phyloP scores from a whole-genome alignment of 805 yeast species.

The Yarrowia sp. region DNA sequence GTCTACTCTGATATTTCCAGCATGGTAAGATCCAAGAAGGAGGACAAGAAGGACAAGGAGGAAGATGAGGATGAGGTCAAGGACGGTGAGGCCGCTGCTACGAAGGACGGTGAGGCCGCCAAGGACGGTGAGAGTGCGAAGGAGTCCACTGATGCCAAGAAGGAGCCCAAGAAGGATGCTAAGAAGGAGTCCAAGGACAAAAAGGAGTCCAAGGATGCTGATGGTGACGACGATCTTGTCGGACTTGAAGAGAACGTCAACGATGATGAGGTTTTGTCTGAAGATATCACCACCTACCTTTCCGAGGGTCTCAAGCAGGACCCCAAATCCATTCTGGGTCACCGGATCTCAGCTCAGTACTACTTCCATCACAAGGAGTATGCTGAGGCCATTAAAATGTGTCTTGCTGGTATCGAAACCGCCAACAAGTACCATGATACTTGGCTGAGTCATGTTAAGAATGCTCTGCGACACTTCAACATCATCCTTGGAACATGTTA shows the following conservation, averaged over 20 bases:
- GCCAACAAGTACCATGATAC: conserved; percentile 52
- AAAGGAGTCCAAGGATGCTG: conserved; percentile 28
- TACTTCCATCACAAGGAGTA: conserved; percentile 69
- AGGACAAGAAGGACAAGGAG: conserved; percentile 3
- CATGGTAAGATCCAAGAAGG: conserved; percentile 49
- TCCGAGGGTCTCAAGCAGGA: conserved; percentile 57
- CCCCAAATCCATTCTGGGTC: conserved; percentile 60
- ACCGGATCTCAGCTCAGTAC: conserved; percentile 68
- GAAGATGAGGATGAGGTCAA: conserved; percentile 45
- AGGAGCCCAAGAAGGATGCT: conserved; percentile 34
- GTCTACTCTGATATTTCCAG: conserved; percentile 72
- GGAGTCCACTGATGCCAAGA: conserved; percentile 42
- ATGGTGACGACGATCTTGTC: conserved; percentile 42
- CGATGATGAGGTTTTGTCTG: conserved; percentile 49
- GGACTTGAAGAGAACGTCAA: conserved; percentile 45
- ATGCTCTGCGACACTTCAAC: conserved; percentile 65
- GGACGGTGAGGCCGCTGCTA: neutral
- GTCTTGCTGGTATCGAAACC: conserved; percentile 66
- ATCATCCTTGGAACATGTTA: conserved; percentile 76
- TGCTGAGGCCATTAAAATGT: conserved; percentile 63
- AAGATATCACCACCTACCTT: conserved; percentile 58
- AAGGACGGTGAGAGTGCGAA: conserved; percentile 42
- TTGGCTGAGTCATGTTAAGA: conserved; percentile 53
- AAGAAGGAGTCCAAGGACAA: conserved; percentile 4
- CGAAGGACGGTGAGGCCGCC: too few relatives aligned